Base-by-base conservation (phyloP, 768 basidiomycete species). In the Peribolospora kevripleyi region DNA sequence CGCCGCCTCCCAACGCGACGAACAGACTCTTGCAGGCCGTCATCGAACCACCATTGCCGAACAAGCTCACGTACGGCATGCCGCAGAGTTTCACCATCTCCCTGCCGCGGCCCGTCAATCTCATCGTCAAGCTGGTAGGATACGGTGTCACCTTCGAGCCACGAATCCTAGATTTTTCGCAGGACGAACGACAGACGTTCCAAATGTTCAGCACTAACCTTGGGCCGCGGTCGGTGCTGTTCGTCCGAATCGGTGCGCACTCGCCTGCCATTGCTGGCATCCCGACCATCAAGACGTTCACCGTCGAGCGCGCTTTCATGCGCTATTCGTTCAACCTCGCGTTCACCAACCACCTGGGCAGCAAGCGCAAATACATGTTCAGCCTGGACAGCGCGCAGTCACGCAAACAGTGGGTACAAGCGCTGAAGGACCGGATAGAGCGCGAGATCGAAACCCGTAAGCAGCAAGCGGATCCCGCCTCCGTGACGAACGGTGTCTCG, bases 261-360 rank as follows among this genome's bases (percentile, higher is more conserved):
- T 85, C 90, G 3, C 73, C 81, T 48, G 72, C 77, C 54, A 97
- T 95, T 65, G 70, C 78, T 2, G 82, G 83, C 39, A 70, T 97
- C 41, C 82, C 87, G 11, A 70, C 82, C 54, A 85, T 80, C 65
- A 80, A 76, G 61, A 72, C 78, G 5, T 71, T 97, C 61, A 72
- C 75, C 25, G 79, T 91, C 57, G 87, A 91, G 64, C 80, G 87
- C 14, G 80, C 85, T 0, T 95, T 95, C 70, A 95, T 95, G 91
- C 77, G 80, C 56, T 83, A 95, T 65, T 93, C 90, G 0, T 90
- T 97, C 74, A 85, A 93, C 66, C 69, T 95, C 42, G 80, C 86
- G 2, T 95, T 97, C 70, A 79, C 63, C 42, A 68, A 65, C 54
- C 68, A 68, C 52, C 64, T 71, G 41, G 77, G 78, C 40, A 57